phyloP scores from a whole-genome alignment of 768 basidiomycete species.

The Mycena latifolia region DNA sequence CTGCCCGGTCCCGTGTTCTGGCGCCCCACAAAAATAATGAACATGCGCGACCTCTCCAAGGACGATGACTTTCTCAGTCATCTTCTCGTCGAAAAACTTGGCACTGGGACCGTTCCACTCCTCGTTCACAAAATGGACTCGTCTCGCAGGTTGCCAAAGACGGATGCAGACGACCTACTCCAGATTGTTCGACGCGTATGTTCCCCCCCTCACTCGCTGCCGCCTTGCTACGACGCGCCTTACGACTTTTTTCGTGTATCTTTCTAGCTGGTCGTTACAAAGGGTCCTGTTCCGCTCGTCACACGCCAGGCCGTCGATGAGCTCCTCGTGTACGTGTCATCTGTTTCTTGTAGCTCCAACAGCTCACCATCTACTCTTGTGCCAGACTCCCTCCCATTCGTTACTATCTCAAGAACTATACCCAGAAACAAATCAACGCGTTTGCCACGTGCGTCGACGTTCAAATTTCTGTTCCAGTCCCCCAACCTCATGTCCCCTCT shows the following conservation, averaged over 20 bases:
- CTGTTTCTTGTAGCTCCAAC: conserved; percentile 38
- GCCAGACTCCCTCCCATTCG: conserved; percentile 79
- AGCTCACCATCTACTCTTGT: conserved; percentile 39
- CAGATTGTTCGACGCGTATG: conserved; percentile 81
- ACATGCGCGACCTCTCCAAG: conserved; percentile 89
- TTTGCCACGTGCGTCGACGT: conserved; percentile 85
- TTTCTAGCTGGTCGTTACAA: conserved; percentile 69
- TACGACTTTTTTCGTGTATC: conserved; percentile 36
- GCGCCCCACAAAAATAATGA: conserved; percentile 91
- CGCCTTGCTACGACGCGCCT: conserved; percentile 42
- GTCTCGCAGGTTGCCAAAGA: conserved; percentile 81
- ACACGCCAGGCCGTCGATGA: conserved; percentile 83
- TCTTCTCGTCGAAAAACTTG: conserved; percentile 90
- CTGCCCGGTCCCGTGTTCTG: conserved; percentile 58
- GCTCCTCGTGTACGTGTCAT: conserved; percentile 73
- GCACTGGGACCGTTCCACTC: conserved; percentile 83
- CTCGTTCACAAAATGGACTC: conserved; percentile 93
- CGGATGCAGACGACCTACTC: conserved; percentile 75
- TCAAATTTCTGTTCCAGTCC: conserved; percentile 39
- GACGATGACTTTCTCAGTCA: conserved; percentile 94
- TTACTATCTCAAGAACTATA: conserved; percentile 81
- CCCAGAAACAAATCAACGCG: conserved; percentile 89
- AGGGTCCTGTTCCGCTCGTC: conserved; percentile 65
- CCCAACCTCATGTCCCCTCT: conserved; percentile 32
- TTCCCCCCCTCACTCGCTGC: conserved; percentile 42